These are phyloP conservation scores for Penicillium sclerotigenum DNA, from an alignment of 2,329 filamentous ascomycete species.

Conservation along the genomic window DNA sequence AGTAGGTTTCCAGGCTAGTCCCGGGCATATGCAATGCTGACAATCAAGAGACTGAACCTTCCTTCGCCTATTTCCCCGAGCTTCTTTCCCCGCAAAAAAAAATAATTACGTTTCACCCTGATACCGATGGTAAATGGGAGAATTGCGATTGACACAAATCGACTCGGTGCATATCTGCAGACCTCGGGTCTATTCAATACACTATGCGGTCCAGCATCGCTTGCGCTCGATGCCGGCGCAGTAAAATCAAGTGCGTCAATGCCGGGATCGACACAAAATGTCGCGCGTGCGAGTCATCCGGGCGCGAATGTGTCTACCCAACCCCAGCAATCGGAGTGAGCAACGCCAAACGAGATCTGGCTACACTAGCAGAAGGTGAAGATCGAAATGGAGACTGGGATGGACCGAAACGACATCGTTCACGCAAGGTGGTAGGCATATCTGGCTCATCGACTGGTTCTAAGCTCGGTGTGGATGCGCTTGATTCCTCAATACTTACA, in stretches of 20 bases:
- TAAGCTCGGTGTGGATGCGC: conserved; percentile 42
- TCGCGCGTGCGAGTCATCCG: conserved; percentile 68
- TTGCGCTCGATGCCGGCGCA: conserved; percentile 70
- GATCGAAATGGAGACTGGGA: conserved; percentile 44
- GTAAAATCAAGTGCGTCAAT: conserved; percentile 87
- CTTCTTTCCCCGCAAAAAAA: neutral
- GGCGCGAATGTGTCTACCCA: conserved; percentile 71
- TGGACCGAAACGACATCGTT: conserved; percentile 41
- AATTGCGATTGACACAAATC: conserved; percentile 4
- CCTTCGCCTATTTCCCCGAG: neutral
- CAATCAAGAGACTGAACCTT: neutral
- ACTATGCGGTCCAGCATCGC: conserved; percentile 74
- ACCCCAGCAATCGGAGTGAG: conserved; percentile 39
- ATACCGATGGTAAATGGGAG: conserved; percentile 11
- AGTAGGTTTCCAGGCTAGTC: neutral
- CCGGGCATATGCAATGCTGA: conserved; percentile 15
- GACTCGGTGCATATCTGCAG: conserved; percentile 6
- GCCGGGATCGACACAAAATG: conserved; percentile 68
- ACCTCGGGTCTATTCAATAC: conserved; percentile 13
- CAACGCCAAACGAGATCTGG: conserved; percentile 39
- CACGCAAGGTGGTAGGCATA: conserved; percentile 36
- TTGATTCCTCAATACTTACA: conserved; percentile 52
- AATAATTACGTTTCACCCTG: neutral
- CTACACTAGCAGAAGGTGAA: conserved; percentile 36
- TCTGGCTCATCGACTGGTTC: conserved; percentile 31